phyloP scores from a whole-genome alignment of 2,329 filamentous ascomycete species.

The Claviceps purpurea region DNA sequence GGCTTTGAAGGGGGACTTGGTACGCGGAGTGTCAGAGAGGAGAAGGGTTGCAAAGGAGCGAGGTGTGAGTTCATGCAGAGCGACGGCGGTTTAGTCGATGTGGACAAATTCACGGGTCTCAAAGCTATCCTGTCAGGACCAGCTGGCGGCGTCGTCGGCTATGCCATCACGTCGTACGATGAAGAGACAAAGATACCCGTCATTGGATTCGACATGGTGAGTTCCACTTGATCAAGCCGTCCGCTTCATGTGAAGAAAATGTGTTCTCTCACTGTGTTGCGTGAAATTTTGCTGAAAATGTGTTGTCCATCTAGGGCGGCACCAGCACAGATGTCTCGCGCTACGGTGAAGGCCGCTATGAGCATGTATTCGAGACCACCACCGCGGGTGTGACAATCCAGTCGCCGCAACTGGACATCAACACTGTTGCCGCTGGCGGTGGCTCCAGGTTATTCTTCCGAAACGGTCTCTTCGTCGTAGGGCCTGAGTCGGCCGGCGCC shows the following conservation, averaged over 20 bases:
- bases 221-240: neutral
- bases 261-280: neutral
- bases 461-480: conserved; percentile 61
- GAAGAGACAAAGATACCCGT: conserved; percentile 52
- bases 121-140: conserved; percentile 60
- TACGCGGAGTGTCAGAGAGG: conserved; percentile 52
- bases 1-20: conserved; percentile 24
- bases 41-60: conserved; percentile 33
- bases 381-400: conserved; percentile 70
- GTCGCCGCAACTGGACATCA: conserved; percentile 68
- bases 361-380: conserved; percentile 54
- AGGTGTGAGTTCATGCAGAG: conserved; percentile 65
- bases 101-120: conserved; percentile 52
- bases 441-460: conserved; percentile 58
- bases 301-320: conserved; percentile 26
- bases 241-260: neutral
- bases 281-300: neutral
- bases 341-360: conserved; percentile 35
- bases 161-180: conserved; percentile 61
- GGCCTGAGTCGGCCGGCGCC: conserved; percentile 57
- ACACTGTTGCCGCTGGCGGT: conserved; percentile 66
- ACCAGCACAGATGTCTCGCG: conserved; percentile 63
- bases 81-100: conserved; percentile 36
- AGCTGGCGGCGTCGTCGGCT: conserved; percentile 66
- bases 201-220: conserved; percentile 57